Evolutionary conservation across 2,329 filamentous ascomycete genomes (phyloP), one percentile per base, ranked within the genome.

Genomic region (Venturia oleaginea): DNA sequence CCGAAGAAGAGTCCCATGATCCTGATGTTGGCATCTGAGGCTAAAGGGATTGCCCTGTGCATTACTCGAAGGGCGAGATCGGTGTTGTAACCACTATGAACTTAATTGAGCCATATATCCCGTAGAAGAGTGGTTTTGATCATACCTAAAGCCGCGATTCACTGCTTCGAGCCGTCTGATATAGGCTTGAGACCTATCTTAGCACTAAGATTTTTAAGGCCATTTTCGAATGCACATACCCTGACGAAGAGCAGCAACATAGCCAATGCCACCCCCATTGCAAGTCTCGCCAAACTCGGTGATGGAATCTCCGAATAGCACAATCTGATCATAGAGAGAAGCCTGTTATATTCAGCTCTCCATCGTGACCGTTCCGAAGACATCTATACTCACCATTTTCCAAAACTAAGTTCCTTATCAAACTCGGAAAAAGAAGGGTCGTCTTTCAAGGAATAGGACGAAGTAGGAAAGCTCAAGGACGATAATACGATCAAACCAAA

Each of bases 301-400:
- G 67, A 97, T 87, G 38, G 91, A 96, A 77, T 97, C 94, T 64
- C 93, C 93, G 67, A 97, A 89, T 30, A 97, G 84, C 67, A 97
- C 80, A 69, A 82, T 77, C 66, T 80, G 77, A 43, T 79, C 74
- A 64, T 75, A 74, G 27, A 69, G 62, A 40, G 71, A 67, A 66
- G 71, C 67, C 73, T 76, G 38, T 32, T n/a, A 43, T 13, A 13
- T 19, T 60, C n/a, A 60, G 61, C 27, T 43, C 32, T 37, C 34
- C 22, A 22, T 8, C 27, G 51, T 30, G 15, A n/a, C 10, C 30
- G 2, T 19, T 2, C 34, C 7, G 17, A n/a, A 37, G 1, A 19
- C 8, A 37, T 2, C 6, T 34, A 13, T 10, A 11, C 51, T 32
- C 4, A 57, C 51, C 51, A 57, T 55, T 17, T 57, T 22, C 22